Evolutionary conservation across 176 grass and related monocot species (phyloP), one percentile per base, ranked within the genome.

Genomic region (Carex kokanica): DNA sequence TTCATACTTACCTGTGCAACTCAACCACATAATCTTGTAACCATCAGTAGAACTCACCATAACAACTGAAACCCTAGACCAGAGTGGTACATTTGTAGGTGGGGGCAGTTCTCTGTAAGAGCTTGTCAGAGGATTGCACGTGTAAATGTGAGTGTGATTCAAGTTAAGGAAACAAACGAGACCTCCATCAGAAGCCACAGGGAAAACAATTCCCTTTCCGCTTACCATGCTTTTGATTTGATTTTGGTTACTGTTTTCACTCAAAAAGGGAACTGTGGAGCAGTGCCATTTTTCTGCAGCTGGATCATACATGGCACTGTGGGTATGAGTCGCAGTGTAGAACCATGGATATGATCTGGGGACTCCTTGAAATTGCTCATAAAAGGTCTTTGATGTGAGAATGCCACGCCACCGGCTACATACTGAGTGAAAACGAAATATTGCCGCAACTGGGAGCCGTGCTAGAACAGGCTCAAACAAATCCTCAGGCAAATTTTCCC

Each of bases 101-200:
- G 45, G 88, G 57, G 91, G 97, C 88, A 99, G 89, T 89, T 99
- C 89, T 87, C 90, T 93, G 52, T 93, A 60, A 24, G 91, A 93
- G 40, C 90, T 82, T 18, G 81, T 92, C 59, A 99, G 93, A 79
- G 97, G 97, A 40, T 99, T 99, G 86, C 88, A 93, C 38, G 90
- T 86, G 83, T 96, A 99, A 65, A 96, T 96, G 80, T 92, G 88
- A 59, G 38, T 93, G 86, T 93, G 88, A 63, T 86, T 86, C 67
- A 99, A 84, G 87, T 99, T 91, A 86, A 96, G 78, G 71, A 99
- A 93, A 80, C 97, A 99, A 52, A 99, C 85, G 79, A 99, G 93
- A 61, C 97, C 97, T 81, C 97, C 97, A 60, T 89, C 89, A 63
- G 97, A 96, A 75, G 97, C 93, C 83, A 96, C 97, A 29, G 97